Evolutionary conservation across 2,329 filamentous ascomycete species (phyloP).

Genomic region (Cytospora paraplurivora): DNA sequence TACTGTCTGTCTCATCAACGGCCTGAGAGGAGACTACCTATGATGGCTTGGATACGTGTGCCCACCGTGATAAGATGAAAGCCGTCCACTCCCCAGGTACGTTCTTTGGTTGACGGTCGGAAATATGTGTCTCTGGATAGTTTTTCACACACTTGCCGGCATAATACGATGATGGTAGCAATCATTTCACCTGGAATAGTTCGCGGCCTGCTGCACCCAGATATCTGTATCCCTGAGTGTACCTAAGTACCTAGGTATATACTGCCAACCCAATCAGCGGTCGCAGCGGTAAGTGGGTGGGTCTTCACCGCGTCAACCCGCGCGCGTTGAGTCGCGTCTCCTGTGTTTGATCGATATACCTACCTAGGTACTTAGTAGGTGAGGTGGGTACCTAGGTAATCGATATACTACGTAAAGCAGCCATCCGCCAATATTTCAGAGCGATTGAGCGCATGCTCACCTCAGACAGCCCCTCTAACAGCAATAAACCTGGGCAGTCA

Average conservation of each 20-base stretch:
- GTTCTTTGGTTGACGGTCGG: too few species aligned
- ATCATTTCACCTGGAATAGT: too few species aligned
- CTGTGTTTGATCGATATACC: not conserved
- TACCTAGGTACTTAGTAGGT: too few species aligned
- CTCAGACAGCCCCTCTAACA: not conserved
- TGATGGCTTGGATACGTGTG: not conserved
- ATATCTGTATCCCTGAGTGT: not conserved
- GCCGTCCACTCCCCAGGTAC: too few species aligned
- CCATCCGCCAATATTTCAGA: not conserved
- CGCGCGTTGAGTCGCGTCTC: constrained; percentile 1
- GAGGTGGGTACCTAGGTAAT: not conserved
- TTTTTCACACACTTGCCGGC: too few species aligned
- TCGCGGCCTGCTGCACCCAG: too few species aligned
- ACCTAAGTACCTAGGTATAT: not conserved
- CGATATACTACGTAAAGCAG: not conserved
- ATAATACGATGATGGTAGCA: too few species aligned
- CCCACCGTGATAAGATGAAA: too few species aligned
- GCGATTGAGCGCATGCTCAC: constrained; percentile 3
- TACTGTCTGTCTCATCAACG: too few species aligned
- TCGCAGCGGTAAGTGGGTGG: constrained; percentile 1
- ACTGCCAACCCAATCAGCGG: not conserved
- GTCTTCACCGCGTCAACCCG: not conserved
- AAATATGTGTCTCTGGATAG: too few species aligned
- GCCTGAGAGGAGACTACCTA: too few species aligned
- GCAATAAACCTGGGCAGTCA: constrained; percentile 36